Percentiles rank a stretch among this genome's conserved stretches.
Conservation (phyloP, 352 stramenopile species). For the Pythium guiyangense region DNA sequence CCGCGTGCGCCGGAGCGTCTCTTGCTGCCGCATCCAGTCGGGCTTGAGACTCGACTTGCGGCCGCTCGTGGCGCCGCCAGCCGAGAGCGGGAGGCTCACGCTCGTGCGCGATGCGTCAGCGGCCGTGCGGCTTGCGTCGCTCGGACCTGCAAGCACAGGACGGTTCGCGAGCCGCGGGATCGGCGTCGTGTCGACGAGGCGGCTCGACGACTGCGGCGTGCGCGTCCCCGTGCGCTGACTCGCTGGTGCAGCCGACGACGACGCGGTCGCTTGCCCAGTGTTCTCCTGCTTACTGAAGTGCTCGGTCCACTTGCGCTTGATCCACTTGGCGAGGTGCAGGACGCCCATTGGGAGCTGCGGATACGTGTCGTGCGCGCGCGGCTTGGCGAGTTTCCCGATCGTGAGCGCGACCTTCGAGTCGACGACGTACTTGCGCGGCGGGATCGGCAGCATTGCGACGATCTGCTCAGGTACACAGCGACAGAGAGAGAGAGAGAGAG, state of each 20-base stretch:
- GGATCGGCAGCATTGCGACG: conserved; percentile 68
- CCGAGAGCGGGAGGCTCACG: conserved; percentile 9
- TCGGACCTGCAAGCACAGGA: conserved; percentile 4
- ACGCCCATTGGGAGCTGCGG: conserved; percentile 37
- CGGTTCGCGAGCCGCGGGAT: conserved; percentile 21
- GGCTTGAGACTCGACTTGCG: conserved; percentile 48
- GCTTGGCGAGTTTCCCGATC: conserved; percentile 48
- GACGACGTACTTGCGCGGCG: conserved; percentile 43
- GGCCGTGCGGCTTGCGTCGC: no score
- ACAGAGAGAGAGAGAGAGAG: conserved; percentile 2
- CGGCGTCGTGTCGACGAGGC: conserved; percentile 18
- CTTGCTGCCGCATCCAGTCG: conserved; percentile 65
- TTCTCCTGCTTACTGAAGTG: conserved; percentile 30
- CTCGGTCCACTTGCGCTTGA: conserved; percentile 59
- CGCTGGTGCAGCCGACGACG: no score
- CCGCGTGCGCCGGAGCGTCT: conserved; percentile 50
- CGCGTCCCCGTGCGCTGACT: conserved; percentile 13
- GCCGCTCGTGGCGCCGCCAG: neutral
- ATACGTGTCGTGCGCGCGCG: conserved; percentile 25
- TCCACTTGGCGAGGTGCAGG: conserved; percentile 56
- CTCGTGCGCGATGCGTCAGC: conserved; percentile 1
- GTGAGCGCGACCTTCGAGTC: conserved; percentile 59
- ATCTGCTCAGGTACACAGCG: conserved; percentile 44
- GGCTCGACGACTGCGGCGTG: conserved; percentile 8
- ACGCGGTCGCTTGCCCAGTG: neutral